Evolutionary conservation across 495 filamentous ascomycete genomes (phyloP).

Genomic region (Neurospora intermedia): DNA sequence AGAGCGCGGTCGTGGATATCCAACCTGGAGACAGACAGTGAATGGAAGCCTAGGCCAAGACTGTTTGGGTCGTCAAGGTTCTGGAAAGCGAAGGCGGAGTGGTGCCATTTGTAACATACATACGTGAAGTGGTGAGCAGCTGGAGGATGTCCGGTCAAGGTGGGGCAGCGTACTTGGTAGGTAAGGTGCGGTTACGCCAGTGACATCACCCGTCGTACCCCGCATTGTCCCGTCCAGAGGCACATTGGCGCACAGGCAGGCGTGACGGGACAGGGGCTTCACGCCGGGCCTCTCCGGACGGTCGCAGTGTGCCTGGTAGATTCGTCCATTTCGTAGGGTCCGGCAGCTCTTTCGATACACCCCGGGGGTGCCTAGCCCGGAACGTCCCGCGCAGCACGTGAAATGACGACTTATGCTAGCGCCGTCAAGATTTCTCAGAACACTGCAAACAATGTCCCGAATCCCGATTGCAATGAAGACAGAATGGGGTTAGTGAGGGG

Average conservation of each 20-base stretch:
- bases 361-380: background rate
- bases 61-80: background rate
- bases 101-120: background rate
- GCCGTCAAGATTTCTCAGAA: background rate
- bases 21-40: background rate
- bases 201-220: background rate
- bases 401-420: constrained; percentile 17
- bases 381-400: constrained; percentile 15
- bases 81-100: background rate
- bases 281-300: background rate
- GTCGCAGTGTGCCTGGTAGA: background rate
- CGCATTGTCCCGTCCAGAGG: background rate
- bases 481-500: background rate
- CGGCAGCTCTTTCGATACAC: background rate
- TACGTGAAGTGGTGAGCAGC: background rate
- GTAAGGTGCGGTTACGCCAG: background rate
- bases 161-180: background rate
- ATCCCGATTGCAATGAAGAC: background rate
- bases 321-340: background rate
- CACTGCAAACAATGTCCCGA: background rate
- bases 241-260: background rate
- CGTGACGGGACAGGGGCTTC: background rate
- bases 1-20: background rate
- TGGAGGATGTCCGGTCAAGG: background rate
- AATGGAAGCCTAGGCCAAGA: background rate